Evolutionary conservation across 352 stramenopile species (phyloP).

Genomic region (Salisapilia sapeloensis): DNA sequence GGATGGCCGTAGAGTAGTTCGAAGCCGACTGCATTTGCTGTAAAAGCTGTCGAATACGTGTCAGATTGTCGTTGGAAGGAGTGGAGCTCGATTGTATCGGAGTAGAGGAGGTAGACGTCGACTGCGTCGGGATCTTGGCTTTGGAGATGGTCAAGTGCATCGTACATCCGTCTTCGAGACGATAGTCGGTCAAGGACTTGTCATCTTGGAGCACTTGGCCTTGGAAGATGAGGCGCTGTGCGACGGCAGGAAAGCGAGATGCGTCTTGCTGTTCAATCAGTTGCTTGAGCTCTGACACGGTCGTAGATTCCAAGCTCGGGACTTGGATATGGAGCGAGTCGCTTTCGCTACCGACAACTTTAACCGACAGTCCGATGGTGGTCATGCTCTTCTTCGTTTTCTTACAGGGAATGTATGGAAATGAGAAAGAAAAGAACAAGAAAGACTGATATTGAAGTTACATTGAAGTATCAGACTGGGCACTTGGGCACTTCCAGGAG

Average conservation of each 20-base stretch:
- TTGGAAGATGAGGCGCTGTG: constrained; percentile 77
- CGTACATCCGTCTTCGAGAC: constrained; percentile 33
- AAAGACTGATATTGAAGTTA: too few species aligned
- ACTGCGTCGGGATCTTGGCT: constrained; percentile 7
- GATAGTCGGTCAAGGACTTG: constrained; percentile 45
- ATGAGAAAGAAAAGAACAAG: too few species aligned
- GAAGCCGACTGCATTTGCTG: constrained; percentile 38
- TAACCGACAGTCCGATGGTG: constrained; percentile 32
- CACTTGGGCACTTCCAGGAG: too few species aligned
- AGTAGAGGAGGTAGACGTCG: constrained; percentile 3
- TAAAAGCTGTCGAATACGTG: constrained; percentile 23
- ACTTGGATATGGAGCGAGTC: constrained; percentile 33
- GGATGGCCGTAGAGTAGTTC: constrained; percentile 23
- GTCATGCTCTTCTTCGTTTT: constrained; percentile 12
- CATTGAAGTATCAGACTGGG: too few species aligned
- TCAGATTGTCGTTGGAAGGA: constrained; percentile 1
- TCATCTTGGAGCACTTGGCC: constrained; percentile 70
- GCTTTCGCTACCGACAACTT: constrained; percentile 43
- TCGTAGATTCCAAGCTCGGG: constrained; percentile 14
- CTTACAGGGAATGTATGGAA: too few species aligned
- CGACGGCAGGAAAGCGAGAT: constrained; percentile 32
- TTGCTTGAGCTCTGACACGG: constrained; percentile 50
- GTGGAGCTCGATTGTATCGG: constrained; percentile 11
- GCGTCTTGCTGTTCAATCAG: constrained; percentile 34
- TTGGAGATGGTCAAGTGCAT: constrained; percentile 49